Evolutionary conservation across 192 early-diverging fungal species (phyloP).

Genomic region (Coemansia sp.): DNA sequence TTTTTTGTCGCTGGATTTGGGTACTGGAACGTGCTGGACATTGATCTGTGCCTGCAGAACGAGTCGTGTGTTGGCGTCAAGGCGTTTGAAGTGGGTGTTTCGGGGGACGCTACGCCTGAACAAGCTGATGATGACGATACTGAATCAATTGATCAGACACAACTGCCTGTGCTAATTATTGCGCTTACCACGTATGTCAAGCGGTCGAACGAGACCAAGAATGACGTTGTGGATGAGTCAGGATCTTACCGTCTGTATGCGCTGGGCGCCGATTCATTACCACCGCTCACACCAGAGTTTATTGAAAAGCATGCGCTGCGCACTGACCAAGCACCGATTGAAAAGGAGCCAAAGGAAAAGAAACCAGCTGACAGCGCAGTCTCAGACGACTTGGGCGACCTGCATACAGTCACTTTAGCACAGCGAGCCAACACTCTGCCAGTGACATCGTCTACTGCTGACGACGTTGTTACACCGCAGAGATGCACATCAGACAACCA

Average conservation of each 20-base stretch:
- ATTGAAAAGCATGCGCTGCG: conserved; percentile 30
- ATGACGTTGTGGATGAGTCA: conserved; percentile 13
- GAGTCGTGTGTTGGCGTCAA: conserved; percentile 53
- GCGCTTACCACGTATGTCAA: conserved; percentile 53
- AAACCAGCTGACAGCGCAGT: no score
- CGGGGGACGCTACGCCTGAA: neutral
- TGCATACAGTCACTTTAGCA: neutral
- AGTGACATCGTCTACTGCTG: neutral
- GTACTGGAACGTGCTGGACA: conserved; percentile 53
- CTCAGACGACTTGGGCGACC: neutral
- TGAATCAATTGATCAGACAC: conserved; percentile 6
- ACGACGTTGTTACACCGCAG: neutral
- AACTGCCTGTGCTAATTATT: conserved; percentile 30
- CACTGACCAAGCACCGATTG: neutral
- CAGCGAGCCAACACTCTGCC: conserved; percentile 6
- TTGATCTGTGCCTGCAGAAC: conserved; percentile 31
- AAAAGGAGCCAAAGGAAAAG: no score
- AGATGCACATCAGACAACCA: conserved; percentile 6
- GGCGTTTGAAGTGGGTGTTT: conserved; percentile 36
- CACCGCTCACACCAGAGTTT: conserved; percentile 30
- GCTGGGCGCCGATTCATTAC: conserved; percentile 37
- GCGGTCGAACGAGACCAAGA: conserved; percentile 16
- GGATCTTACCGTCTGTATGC: conserved; percentile 47
- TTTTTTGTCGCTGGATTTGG: conserved; percentile 53
- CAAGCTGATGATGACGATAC: neutral